phyloP scores from a whole-genome alignment of 164 flowering plant species.

The Akebia trifoliata region DNA sequence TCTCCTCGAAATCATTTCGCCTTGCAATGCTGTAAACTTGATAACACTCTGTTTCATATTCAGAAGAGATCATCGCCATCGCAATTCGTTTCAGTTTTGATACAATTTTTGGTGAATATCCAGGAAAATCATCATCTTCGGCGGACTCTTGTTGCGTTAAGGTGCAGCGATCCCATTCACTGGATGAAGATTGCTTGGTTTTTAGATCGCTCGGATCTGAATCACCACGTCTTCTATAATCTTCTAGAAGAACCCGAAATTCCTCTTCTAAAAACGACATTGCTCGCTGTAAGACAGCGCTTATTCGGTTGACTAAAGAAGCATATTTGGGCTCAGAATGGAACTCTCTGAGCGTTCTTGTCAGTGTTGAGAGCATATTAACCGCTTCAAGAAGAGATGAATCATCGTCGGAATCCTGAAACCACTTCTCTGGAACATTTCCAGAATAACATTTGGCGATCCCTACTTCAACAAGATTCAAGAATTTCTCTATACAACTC shows the following conservation, averaged over 20 bases:
- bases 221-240: constrained; percentile 10
- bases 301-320: constrained; percentile 28
- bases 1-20: constrained; percentile 33
- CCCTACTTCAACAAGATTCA: constrained; percentile 26
- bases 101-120: constrained; percentile 34
- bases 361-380: constrained; percentile 22
- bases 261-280: constrained; percentile 65
- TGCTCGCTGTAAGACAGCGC: constrained; percentile 44
- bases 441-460: constrained; percentile 24
- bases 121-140: constrained; percentile 26
- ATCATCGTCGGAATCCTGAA: constrained; percentile 17
- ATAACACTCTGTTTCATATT: constrained; percentile 63
- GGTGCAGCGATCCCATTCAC: constrained; percentile 13
- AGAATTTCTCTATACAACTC: constrained; percentile 19
- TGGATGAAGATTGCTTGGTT: too few species aligned
- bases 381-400: constrained; percentile 25
- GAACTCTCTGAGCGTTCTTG: constrained; percentile 11
- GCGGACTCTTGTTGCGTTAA: constrained; percentile 8
- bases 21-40: constrained; percentile 42
- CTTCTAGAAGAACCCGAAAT: constrained; percentile 50
- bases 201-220: too few species aligned
- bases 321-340: not conserved
- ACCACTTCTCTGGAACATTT: constrained; percentile 25
- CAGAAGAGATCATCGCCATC: constrained; percentile 46
- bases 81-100: constrained; percentile 37